Evolutionary conservation across 495 filamentous ascomycete genomes (phyloP), one percentile per base, ranked within the genome.

Genomic region (Penicillium subrubescens): DNA sequence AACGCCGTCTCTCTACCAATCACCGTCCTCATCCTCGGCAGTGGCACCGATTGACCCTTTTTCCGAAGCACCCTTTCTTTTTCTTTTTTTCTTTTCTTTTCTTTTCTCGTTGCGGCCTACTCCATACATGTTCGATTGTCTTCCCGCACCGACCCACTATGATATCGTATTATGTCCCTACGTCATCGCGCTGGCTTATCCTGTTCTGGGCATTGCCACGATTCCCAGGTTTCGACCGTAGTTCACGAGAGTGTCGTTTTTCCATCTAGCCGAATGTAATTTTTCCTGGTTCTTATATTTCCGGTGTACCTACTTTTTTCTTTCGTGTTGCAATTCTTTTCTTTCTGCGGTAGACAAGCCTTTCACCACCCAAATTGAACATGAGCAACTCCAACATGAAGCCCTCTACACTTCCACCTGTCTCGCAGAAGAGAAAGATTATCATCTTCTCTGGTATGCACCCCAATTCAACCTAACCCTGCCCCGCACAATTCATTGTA

Each of bases 361-460:
- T 7, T 53, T 53, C 31, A 12, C 14, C 50, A 19, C 27, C 2
- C 51, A 33, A 34, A 15, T 29, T n/a, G 54, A 71, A 61, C 48
- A 72, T 72, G 70, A 62, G 65, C 17, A 70, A 64, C 59, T 39
- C 64, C 51, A 71, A 65, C 48, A 63, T 59, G 37, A 66, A 60
- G 10, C 43, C 61, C 31, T n/a, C 54, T 1, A 55, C 48, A 50
- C 31, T 46, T 14, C 23, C 52, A 25, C 41, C 29, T 10, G 39
- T 7, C 56, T n/a, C 56, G 5, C 62, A 66, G 35, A 74, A 70
- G 57, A 61, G 73, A 68, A 75, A 75, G 67, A 73, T 75, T 14
- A 64, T 71, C 34, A 73, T 75, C 64, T 75, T 75, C 53, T 75
- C 73, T 11, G 73, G 73, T 75, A 75, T 53, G 67, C 37, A 44